phyloP scores from a whole-genome alignment of 257 asterid genomes.

The Leptodermis oblonga region DNA sequence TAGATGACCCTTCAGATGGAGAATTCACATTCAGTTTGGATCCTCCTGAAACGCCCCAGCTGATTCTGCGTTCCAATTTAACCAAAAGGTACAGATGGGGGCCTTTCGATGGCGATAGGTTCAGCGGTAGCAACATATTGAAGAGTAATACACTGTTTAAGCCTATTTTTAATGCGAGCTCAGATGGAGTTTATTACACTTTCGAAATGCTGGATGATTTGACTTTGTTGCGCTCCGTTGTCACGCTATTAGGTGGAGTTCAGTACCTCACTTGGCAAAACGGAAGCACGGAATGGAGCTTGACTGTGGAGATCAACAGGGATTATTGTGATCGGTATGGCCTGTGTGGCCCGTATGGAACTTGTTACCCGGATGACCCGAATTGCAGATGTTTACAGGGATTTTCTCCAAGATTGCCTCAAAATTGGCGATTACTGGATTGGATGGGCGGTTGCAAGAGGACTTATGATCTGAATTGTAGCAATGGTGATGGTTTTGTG shows the following conservation, averaged over 20 bases:
- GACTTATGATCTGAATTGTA: conserved; percentile 18
- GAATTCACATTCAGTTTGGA: conserved; percentile 33
- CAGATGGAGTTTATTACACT: conserved; percentile 24
- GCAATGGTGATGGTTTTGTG: conserved; percentile 22
- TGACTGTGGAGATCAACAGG: conserved; percentile 23
- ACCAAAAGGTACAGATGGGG: conserved; percentile 34
- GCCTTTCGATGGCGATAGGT: conserved; percentile 38
- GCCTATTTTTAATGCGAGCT: conserved; percentile 12
- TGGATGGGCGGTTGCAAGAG: conserved; percentile 30
- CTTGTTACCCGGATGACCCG: conserved; percentile 18
- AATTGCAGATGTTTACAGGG: conserved; percentile 30
- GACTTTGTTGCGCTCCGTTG: conserved; percentile 18
- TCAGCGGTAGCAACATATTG: conserved; percentile 24
- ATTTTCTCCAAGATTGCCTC: conserved; percentile 18
- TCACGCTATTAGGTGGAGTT: conserved; percentile 28
- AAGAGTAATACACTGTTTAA: conserved; percentile 20
- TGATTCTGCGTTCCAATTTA: conserved; percentile 16
- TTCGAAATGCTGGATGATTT: conserved; percentile 23
- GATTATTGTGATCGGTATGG: conserved; percentile 34
- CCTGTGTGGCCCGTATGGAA: conserved; percentile 37
- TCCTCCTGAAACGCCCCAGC: conserved; percentile 29
- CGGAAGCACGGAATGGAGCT: conserved; percentile 24
- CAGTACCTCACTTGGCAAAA: conserved; percentile 36
- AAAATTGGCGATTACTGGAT: conserved; percentile 21
- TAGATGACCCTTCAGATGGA: conserved; percentile 31